Evolutionary conservation across 2,329 filamentous ascomycete genomes (phyloP), one percentile per base, ranked within the genome.

Genomic region (Didymella arachidicola): DNA sequence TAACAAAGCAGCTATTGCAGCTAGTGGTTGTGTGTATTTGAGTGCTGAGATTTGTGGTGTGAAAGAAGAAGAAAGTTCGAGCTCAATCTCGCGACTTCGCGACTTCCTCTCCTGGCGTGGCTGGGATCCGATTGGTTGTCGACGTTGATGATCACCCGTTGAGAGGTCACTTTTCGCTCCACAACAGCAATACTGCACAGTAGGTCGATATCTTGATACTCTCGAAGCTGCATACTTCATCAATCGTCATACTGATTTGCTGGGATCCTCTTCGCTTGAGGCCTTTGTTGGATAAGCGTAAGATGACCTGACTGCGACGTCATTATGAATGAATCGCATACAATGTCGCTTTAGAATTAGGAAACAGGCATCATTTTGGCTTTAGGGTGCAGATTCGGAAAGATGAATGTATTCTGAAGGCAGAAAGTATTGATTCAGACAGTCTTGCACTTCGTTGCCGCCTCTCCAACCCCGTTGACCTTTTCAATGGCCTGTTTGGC

Each of bases 401-500:
- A 34, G 8, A 0, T 34, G 32, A 29, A 8, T 11, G 7, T 34
- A 14, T n/a, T 34, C 2, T 34, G 32, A 7, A 14, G 10, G 12
- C 14, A 34, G 16, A 6, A 1, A 7, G 32, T 6, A 7, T 14
- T 36, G 7, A n/a, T 14, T 36, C 11, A 36, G 16, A 18, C 32
- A 18, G 12, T 34, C 14, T 36, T 36, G 32, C 32, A n/a, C 16
- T 42, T 42, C 22, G 4, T 22, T 12, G 11, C 10, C 26, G 38
- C 19, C 12, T 19, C 11, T 5, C 22, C 39, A 16, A 26, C 18
- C n/a, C 38, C 25, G 51, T 71, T 77, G 5, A 68, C 67, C 32
- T 65, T 61, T 3, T 73, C 61, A 54, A 79, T 74, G 0, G 74
- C 74, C n/a, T 71, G 71, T 38, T 71, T 70, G 3, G 80, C 79